Evolutionary conservation across 768 basidiomycete species (phyloP).

Genomic region (Boletellus ananiceps): DNA sequence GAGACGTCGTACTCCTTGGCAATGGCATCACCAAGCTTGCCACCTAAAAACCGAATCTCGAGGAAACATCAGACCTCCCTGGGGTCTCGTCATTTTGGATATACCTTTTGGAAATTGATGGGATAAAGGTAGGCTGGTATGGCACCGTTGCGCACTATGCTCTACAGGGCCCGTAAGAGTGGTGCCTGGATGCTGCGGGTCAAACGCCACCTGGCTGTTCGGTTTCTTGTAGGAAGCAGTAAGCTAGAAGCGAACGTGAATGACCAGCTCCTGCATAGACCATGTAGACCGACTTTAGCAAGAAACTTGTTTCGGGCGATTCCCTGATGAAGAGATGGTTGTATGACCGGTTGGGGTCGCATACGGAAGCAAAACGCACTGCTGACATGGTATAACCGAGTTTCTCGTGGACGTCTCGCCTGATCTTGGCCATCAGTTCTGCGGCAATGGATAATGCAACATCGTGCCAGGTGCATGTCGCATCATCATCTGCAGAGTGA

Average conservation of each 20-base stretch:
- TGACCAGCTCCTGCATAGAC: neutral
- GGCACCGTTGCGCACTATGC: slow-evolving; percentile 74
- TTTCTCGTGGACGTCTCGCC: slow-evolving; percentile 59
- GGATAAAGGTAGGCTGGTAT: slow-evolving; percentile 83
- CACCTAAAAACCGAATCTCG: slow-evolving; percentile 91
- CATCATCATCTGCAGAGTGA: slow-evolving; percentile 28
- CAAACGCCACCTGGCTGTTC: slow-evolving; percentile 61
- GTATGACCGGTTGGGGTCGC: neutral
- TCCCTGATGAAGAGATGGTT: slow-evolving; percentile 45
- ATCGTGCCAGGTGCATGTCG: slow-evolving; percentile 77
- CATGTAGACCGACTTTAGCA: slow-evolving; percentile 62
- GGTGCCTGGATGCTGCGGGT: neutral
- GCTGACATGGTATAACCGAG: slow-evolving; percentile 95
- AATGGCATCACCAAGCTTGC: slow-evolving; percentile 86
- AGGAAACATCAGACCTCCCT: slow-evolving; percentile 3
- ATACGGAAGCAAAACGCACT: slow-evolving; percentile 40
- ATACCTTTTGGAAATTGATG: slow-evolving; percentile 83
- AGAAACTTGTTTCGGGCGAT: slow-evolving; percentile 92
- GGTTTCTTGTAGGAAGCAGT: slow-evolving; percentile 91
- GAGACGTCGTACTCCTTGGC: slow-evolving; percentile 86
- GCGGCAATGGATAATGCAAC: slow-evolving; percentile 86
- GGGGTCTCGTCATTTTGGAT: neutral
- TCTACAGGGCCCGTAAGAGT: slow-evolving; percentile 42
- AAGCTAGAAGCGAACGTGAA: slow-evolving; percentile 44
- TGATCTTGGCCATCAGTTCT: slow-evolving; percentile 74